phyloP scores from a whole-genome alignment of 371 early-diverging fungal genomes.

The Mucor piriformis region DNA sequence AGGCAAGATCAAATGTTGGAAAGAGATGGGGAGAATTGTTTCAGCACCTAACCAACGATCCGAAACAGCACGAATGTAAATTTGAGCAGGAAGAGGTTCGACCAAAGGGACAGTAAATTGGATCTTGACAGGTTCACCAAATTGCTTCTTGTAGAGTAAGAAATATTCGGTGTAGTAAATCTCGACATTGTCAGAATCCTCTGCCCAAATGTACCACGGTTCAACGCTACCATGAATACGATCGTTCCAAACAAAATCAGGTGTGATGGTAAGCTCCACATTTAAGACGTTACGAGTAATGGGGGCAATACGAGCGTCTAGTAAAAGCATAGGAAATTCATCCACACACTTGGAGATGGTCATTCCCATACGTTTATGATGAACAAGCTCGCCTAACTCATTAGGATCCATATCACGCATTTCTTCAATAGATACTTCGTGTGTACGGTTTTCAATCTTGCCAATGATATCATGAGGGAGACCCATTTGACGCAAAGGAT shows the following conservation, averaged over 20 bases:
- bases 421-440: conserved; percentile 65
- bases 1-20: conserved; percentile 88
- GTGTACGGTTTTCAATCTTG: conserved; percentile 70
- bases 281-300: conserved; percentile 91
- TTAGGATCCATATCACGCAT: conserved; percentile 84
- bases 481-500: conserved; percentile 87
- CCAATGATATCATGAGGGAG: conserved; percentile 75
- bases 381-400: conserved; percentile 88
- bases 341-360: conserved; percentile 73
- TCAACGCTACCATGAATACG: conserved; percentile 85
- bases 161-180: conserved; percentile 63
- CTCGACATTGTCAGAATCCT: conserved; percentile 70
- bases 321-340: conserved; percentile 83
- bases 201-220: conserved; percentile 96
- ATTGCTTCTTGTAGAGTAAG: conserved; percentile 50
- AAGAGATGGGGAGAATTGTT: conserved; percentile 81
- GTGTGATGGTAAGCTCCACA: conserved; percentile 74
- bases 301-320: conserved; percentile 85
- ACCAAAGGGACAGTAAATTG: conserved; percentile 87
- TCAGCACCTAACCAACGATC: conserved; percentile 96
- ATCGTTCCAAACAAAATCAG: conserved; percentile 94
- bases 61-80: conserved; percentile 86
- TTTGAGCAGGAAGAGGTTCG: conserved; percentile 87
- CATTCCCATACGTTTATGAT: conserved; percentile 78
- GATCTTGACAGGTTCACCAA: conserved; percentile 66